These are phyloP conservation scores for Nemania diffusa DNA, from an alignment of 2,329 filamentous ascomycete genomes.

Conservation along the genomic window DNA sequence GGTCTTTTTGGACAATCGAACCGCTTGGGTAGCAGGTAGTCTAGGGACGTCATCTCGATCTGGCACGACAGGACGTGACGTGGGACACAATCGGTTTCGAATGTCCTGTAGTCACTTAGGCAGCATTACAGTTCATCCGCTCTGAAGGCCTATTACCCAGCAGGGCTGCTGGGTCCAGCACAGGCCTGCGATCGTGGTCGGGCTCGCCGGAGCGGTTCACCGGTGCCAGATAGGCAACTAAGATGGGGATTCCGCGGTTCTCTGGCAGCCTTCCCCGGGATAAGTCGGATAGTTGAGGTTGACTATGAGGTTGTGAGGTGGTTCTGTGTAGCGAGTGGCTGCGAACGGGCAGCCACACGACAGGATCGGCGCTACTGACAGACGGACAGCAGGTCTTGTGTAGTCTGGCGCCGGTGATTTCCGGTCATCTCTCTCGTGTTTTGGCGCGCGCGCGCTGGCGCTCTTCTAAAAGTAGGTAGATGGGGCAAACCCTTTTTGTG, in stretches of 20 bases:
- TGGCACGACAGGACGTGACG: slow-evolving; percentile 33
- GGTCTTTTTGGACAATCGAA: slow-evolving; percentile 42
- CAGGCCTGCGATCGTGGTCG: background rate
- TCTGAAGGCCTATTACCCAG: slow-evolving; percentile 4
- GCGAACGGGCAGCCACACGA: slow-evolving; percentile 31
- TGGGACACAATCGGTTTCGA: slow-evolving; percentile 34
- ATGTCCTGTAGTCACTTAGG: slow-evolving; percentile 10
- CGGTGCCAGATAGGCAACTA: slow-evolving; percentile 11
- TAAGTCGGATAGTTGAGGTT: slow-evolving; percentile 17
- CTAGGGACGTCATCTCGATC: slow-evolving; percentile 42
- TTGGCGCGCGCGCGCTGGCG: slow-evolving; percentile 12
- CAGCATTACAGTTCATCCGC: slow-evolving; percentile 7
- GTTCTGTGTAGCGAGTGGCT: slow-evolving; percentile 35
- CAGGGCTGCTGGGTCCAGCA: slow-evolving; percentile 5
- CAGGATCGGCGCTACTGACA: slow-evolving; percentile 16
- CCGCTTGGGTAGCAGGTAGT: slow-evolving; percentile 32
- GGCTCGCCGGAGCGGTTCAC: slow-evolving; percentile 9
- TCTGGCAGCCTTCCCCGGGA: slow-evolving; percentile 21
- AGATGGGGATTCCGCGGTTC: background rate
- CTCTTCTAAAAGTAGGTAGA: slow-evolving; percentile 15
- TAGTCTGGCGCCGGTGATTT: slow-evolving; percentile 17
- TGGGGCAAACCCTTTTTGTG: slow-evolving; percentile 32
- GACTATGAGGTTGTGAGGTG: background rate
- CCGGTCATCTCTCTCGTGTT: slow-evolving; percentile 8
- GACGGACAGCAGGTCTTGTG: background rate